Conservation (phyloP, 2,329 filamentous ascomycete genomes). For the Ceratocystis ficicola region DNA sequence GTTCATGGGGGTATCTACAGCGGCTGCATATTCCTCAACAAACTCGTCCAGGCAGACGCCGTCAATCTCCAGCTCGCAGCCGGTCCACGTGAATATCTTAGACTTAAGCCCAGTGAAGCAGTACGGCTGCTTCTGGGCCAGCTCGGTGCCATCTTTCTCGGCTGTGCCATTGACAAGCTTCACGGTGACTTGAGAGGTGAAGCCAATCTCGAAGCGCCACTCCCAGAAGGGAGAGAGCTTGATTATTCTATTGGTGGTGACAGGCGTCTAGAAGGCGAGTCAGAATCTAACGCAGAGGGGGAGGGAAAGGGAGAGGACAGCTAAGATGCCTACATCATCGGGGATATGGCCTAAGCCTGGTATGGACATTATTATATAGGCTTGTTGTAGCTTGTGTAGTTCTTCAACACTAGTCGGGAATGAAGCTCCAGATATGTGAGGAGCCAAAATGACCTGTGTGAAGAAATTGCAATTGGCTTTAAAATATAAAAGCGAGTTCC, state of each 20-base stretch:
- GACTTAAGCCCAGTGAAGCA: conserved; percentile 70
- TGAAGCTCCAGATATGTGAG: background rate
- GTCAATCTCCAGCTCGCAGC: conserved; percentile 70
- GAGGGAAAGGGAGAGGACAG: conserved; percentile 24
- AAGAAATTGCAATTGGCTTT: too few relatives aligned
- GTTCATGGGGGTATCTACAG: conserved; percentile 70
- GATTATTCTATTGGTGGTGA: conserved; percentile 34
- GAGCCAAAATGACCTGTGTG: too few relatives aligned
- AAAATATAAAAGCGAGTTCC: background rate
- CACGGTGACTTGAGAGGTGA: conserved; percentile 33
- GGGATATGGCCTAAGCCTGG: conserved; percentile 60
- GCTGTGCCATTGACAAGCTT: conserved; percentile 70
- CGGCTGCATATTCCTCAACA: conserved; percentile 49
- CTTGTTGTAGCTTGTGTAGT: background rate
- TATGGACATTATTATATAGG: conserved; percentile 48
- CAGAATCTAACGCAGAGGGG: background rate
- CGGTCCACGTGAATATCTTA: conserved; percentile 84
- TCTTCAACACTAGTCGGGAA: background rate
- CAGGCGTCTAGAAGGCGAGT: conserved; percentile 4
- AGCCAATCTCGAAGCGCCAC: conserved; percentile 65
- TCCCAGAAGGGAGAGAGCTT: conserved; percentile 53
- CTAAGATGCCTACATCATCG: conserved; percentile 37
- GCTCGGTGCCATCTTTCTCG: conserved; percentile 89
- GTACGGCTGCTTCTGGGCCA: conserved; percentile 69
- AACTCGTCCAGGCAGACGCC: conserved; percentile 44